A percentile compares a stretch with the other conserved stretches of the same genome.
Conservation (phyloP, 345 rosid species). For the Fremontodendron californicum region DNA sequence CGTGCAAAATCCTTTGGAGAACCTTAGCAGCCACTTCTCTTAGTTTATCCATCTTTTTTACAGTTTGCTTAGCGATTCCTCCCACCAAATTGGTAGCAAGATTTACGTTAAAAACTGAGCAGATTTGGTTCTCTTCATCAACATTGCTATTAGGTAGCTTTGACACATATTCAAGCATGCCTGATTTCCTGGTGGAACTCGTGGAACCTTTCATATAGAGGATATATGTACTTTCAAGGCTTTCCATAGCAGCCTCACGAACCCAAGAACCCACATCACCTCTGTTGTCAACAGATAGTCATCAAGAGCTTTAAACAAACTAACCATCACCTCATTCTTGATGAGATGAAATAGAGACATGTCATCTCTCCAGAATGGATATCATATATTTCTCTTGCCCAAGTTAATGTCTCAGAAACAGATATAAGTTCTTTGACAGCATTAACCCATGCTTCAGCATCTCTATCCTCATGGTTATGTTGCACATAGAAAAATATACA, state of each 20-base stretch:
- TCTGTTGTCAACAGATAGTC: constrained; percentile 91
- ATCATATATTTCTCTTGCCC: constrained; percentile 26
- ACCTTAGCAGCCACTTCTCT: constrained; percentile 79
- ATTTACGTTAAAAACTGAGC: constrained; percentile 47
- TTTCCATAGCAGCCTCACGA: constrained; percentile 87
- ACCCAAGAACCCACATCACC: constrained; percentile 98
- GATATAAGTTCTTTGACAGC: too few species aligned
- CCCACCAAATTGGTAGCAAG: constrained; percentile 56
- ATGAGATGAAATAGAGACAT: constrained; percentile 49
- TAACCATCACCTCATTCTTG: constrained; percentile 69
- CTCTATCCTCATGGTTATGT: constrained; percentile 80
- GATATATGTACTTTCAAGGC: constrained; percentile 73
- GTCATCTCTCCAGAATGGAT: constrained; percentile 29
- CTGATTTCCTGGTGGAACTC: constrained; percentile 14
- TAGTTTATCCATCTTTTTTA: constrained; percentile 86
- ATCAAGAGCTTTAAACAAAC: constrained; percentile 70
- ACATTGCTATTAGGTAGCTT: too few species aligned
- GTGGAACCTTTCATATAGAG: constrained; percentile 45
- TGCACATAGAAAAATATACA: constrained; percentile 30
- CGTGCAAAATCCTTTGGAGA: constrained; percentile 68
- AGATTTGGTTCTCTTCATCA: constrained; percentile 20
- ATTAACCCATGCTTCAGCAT: constrained; percentile 91
- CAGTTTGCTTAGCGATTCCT: constrained; percentile 72
- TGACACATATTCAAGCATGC: constrained; percentile 14
- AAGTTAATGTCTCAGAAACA: constrained; percentile 71